Evolutionary conservation across 2,329 filamentous ascomycete genomes (phyloP).

Genomic region (Botryosphaeria agaves): DNA sequence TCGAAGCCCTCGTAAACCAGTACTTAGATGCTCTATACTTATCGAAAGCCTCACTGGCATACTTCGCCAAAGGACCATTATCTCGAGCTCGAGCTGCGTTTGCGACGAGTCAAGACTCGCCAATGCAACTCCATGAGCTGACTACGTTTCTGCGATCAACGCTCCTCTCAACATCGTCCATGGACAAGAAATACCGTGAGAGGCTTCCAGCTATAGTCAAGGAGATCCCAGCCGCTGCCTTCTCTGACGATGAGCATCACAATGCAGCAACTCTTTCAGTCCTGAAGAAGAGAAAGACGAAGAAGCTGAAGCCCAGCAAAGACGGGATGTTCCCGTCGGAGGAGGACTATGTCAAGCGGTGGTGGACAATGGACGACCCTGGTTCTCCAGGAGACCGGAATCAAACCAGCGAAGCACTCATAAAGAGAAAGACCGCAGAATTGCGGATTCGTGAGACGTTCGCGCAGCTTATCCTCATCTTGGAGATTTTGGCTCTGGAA

Average conservation of each 20-base stretch:
- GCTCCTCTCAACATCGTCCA: conserved; percentile 45
- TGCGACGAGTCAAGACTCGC: conserved; percentile 42
- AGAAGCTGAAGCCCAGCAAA: conserved; percentile 41
- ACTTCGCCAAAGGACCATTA: conserved; percentile 68
- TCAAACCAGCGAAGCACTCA: no score
- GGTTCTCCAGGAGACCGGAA: conserved; percentile 28
- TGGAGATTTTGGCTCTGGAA: conserved; percentile 62
- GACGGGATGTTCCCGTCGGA: conserved; percentile 53
- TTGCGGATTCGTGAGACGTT: conserved; percentile 62
- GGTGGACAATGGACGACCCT: conserved; percentile 45
- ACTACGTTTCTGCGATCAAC: conserved; percentile 52
- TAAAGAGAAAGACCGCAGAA: conserved; percentile 40
- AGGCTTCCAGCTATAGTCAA: conserved; percentile 48
- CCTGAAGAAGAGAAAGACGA: conserved; percentile 42
- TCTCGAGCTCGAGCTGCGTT: conserved; percentile 59
- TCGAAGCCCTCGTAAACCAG: conserved; percentile 28
- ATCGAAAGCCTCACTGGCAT: conserved; percentile 55
- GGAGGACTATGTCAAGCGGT: conserved; percentile 44
- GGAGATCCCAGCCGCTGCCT: conserved; percentile 28
- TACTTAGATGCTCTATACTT: conserved; percentile 29
- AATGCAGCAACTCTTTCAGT: conserved; percentile 18
- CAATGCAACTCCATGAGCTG: conserved; percentile 43
- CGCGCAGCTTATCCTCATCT: conserved; percentile 60
- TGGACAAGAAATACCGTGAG: conserved; percentile 69
- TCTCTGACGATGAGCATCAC: conserved; percentile 23